Percentiles rank a stretch among this genome's conserved stretches.
Conservation (phyloP, 2,329 filamentous ascomycete genomes). For the Colletotrichum sp. region DNA sequence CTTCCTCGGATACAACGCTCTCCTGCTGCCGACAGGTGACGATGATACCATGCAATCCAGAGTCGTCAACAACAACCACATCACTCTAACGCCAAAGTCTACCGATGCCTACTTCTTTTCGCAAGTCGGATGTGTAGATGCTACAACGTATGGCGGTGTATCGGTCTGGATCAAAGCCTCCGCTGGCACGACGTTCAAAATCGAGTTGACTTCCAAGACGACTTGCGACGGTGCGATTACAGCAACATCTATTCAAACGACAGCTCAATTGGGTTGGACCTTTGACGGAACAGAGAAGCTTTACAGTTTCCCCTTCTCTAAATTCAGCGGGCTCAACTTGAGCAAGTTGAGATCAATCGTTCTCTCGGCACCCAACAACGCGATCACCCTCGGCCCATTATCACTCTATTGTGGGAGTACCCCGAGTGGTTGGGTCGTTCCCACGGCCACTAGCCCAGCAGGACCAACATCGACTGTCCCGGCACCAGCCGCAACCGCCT, state of each 20-base stretch:
- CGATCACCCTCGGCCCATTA: constrained; percentile 60
- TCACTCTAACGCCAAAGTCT: constrained; percentile 55
- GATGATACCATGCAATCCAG: constrained; percentile 62
- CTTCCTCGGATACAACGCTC: constrained; percentile 65
- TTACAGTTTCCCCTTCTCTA: constrained; percentile 62
- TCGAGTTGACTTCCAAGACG: constrained; percentile 55
- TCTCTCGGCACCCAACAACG: constrained; percentile 48
- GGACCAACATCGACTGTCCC: constrained; percentile 52
- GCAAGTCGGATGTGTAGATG: constrained; percentile 59
- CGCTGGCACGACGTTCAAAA: constrained; percentile 52
- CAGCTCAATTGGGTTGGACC: constrained; percentile 59
- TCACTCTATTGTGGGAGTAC: constrained; percentile 62
- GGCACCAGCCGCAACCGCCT: constrained; percentile 53
- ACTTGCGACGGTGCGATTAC: constrained; percentile 44
- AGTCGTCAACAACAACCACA: constrained; percentile 53
- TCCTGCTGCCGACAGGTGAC: constrained; percentile 59
- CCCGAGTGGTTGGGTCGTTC: constrained; percentile 52
- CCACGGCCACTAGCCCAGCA: constrained; percentile 41
- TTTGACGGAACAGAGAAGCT: constrained; percentile 65
- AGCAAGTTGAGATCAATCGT: constrained; percentile 58
- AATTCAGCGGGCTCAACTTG: constrained; percentile 54
- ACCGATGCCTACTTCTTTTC: constrained; percentile 62
- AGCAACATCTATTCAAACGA: constrained; percentile 43
- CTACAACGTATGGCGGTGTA: constrained; percentile 58
- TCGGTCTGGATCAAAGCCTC: constrained; percentile 60